Percentiles rank a stretch among this genome's conserved stretches.
Evolutionary conservation across 179 eudicot genomes (phyloP).

Genomic region (Amaranthus tricolor): DNA sequence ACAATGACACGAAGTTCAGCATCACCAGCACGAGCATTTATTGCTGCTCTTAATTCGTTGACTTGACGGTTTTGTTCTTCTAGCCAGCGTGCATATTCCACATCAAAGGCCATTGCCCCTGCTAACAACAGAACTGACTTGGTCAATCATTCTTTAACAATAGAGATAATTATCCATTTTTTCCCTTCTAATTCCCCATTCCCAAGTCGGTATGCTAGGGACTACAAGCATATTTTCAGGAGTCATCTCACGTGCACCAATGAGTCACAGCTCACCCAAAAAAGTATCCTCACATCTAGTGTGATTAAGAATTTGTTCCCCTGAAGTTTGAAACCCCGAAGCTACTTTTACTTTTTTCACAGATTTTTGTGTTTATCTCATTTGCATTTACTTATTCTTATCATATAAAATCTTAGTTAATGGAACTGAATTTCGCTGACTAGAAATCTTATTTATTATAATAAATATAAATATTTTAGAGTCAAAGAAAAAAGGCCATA

Average conservation of each 20-base stretch:
- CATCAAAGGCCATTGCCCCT: constrained; percentile 96
- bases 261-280: neutral
- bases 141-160: neutral
- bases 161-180: neutral
- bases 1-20: constrained; percentile 86
- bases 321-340: too few species aligned
- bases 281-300: neutral
- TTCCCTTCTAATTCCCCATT: constrained; percentile 1
- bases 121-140: constrained; percentile 22
- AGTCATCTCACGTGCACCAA: neutral
- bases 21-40: constrained; percentile 91
- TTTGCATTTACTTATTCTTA: too few species aligned
- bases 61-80: constrained; percentile 87
- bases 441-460: too few species aligned
- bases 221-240: neutral
- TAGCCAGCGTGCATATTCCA: constrained; percentile 89
- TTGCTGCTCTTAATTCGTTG: constrained; percentile 87
- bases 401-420: too few species aligned
- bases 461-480: too few species aligned
- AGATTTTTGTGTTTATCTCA: too few species aligned
- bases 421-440: too few species aligned
- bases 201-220: neutral
- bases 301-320: too few species aligned
- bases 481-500: too few species aligned
- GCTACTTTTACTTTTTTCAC: too few species aligned